These are phyloP conservation scores for Cochliopodium minus DNA, from an alignment of 208 protist genomes.

Conservation along the genomic window DNA sequence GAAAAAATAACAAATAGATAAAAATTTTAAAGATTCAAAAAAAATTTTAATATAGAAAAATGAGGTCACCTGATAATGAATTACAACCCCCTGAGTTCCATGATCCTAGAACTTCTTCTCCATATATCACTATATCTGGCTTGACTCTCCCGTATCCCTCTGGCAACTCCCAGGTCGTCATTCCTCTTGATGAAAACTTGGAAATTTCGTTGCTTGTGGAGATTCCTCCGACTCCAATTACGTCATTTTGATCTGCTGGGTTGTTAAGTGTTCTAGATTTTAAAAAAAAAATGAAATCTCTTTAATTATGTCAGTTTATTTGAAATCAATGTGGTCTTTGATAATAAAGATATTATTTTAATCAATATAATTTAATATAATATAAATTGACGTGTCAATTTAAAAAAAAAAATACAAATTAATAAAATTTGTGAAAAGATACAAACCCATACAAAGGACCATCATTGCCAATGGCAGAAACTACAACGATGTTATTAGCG, in stretches of 20 bases:
- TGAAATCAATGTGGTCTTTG: too few relatives aligned
- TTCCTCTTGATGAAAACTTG: conserved; percentile 67
- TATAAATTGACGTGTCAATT: too few relatives aligned
- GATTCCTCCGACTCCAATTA: conserved; percentile 76
- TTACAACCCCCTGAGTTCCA: background rate
- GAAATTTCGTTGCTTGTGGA: conserved; percentile 26
- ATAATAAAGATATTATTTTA: too few relatives aligned
- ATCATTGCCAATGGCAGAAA: conserved; percentile 87
- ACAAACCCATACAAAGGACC: conserved; percentile 76
- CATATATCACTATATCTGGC: conserved; percentile 79
- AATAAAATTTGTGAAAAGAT: conserved; percentile 13
- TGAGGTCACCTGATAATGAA: background rate
- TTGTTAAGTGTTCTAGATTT: conserved; percentile 78
- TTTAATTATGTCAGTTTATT: too few relatives aligned
- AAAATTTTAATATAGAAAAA: too few relatives aligned
- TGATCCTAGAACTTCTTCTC: conserved; percentile 25
- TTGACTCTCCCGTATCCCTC: conserved; percentile 70
- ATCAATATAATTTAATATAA: too few relatives aligned
- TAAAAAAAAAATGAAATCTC: background rate
- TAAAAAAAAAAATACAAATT: background rate
- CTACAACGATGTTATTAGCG: conserved; percentile 61
- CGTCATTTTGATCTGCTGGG: conserved; percentile 74
- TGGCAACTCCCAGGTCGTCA: conserved; percentile 79
- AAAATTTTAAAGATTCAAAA: too few relatives aligned
- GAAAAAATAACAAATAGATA: too few relatives aligned